These are phyloP conservation scores for Iris macrosiphon DNA, from an alignment of 106 monocot species.

Conservation along the genomic window DNA sequence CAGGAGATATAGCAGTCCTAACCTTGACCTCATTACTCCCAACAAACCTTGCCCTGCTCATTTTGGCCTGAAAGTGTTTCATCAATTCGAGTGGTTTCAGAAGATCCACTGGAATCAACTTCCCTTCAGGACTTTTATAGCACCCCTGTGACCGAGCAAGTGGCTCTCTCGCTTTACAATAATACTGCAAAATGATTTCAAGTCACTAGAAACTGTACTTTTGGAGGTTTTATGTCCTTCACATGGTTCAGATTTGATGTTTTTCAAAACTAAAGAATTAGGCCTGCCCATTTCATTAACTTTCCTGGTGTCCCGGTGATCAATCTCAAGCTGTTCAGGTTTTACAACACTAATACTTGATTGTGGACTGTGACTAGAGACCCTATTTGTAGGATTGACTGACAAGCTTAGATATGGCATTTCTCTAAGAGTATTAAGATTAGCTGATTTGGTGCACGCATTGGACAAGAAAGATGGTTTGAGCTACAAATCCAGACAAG, in stretches of 20 bases:
- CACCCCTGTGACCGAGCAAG: neutral
- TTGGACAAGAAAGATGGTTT: conserved; percentile 8
- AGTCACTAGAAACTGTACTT: neutral
- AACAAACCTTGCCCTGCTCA: neutral
- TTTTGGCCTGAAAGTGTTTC: no score
- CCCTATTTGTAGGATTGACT: neutral
- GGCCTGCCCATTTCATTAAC: neutral
- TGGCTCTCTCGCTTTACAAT: conserved; percentile 11
- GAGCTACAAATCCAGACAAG: conserved; percentile 20
- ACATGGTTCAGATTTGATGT: conserved; percentile 7
- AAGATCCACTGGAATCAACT: neutral
- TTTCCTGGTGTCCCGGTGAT: neutral
- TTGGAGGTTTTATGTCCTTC: conserved; percentile 6
- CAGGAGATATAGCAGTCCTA: neutral
- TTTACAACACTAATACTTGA: conserved; percentile 7
- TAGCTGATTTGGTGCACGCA: neutral
- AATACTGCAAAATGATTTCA: neutral
- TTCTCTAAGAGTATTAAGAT: neutral
- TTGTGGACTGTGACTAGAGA: neutral
- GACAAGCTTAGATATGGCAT: conserved; percentile 7
- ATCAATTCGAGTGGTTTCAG: neutral
- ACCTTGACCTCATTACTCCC: neutral
- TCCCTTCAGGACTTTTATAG: neutral
- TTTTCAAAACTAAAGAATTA: neutral
- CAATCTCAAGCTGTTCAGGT: conserved; percentile 4